These are phyloP conservation scores for Leptographium flavum DNA, from an alignment of 2,329 filamentous ascomycete species.

Conservation along the genomic window DNA sequence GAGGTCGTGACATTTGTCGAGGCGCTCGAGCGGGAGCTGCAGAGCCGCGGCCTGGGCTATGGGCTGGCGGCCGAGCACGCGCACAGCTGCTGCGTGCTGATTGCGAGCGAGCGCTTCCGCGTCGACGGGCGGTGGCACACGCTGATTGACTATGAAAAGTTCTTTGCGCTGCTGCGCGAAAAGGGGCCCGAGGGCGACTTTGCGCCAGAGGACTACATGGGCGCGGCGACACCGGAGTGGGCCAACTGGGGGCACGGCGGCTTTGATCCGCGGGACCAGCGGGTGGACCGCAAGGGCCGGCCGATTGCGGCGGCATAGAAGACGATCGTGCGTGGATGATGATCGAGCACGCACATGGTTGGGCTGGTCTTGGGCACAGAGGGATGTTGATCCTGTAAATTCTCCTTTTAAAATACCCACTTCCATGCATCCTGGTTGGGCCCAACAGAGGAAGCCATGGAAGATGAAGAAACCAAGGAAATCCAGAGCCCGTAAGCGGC, in stretches of 20 bases:
- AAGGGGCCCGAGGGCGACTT: constrained; percentile 53
- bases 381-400: not conserved
- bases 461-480: not conserved
- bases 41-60: constrained; percentile 59
- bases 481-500: not conserved
- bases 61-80: constrained; percentile 91
- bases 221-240: constrained; percentile 76
- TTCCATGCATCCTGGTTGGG: constrained; percentile 6
- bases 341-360: no score
- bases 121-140: constrained; percentile 77
- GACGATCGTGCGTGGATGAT: no score
- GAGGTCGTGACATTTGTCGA: constrained; percentile 75
- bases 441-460: not conserved
- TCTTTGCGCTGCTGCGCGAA: constrained; percentile 72
- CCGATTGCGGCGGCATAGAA: constrained; percentile 30
- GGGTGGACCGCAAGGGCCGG: constrained; percentile 76
- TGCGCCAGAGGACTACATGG: constrained; percentile 82
- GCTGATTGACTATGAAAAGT: constrained; percentile 75
- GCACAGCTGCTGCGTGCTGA: constrained; percentile 82
- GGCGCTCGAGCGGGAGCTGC: constrained; percentile 56
- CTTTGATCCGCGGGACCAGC: constrained; percentile 79
- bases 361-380: not conserved
- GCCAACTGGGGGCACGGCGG: constrained; percentile 88
- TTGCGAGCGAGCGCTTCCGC: constrained; percentile 70
- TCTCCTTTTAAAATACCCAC: constrained; percentile 5